Evolutionary conservation across 2,329 filamentous ascomycete genomes (phyloP), one percentile per base, ranked within the genome.

Genomic region (Atkinsonella texensis): DNA sequence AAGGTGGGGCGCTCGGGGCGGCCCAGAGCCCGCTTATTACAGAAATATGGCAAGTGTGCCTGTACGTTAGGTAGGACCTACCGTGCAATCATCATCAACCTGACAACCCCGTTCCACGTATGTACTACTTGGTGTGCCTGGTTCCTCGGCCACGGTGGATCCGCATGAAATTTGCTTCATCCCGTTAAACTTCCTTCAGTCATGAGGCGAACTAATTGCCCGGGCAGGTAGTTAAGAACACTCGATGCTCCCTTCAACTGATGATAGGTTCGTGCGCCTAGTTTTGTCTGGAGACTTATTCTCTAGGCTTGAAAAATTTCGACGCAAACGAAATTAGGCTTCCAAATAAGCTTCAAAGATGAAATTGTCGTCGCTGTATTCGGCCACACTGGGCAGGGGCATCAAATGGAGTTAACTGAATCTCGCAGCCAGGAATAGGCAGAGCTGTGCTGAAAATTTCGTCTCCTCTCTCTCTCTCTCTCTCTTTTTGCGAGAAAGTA

Each of bases 1-100:
- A 46, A 28, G 43, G 53, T 50, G 56, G 52, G 50, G 46, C 50
- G 28, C 48, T 33, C 48, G 52, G 53, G 51, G 52, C 49, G 54
- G 54, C 50, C 51, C 54, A 50, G 51, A 47, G 51, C 56, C 52
- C 46, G 20, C 33, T 7, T 38, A 12, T 10, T 38, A 12, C 35
- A 38, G 35, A 23, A 23, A 38, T 12, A 7, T 38, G 35, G 35
- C 35, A 38, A 9, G 35, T 15, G 35, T 15, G 35, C 35, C 35
- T 12, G 35, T 15, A 7, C 15, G 35, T 15, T 15, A 38, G 20
- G 33, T 13, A 13, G 33, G 15, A 12, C 42, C 49, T n/a, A 4
- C 17, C 17, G 17, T 39, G 15, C 17, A n/a, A n/a, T n/a, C n/a
- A n/a, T n/a, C n/a, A n/a, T n/a, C n/a, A n/a, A n/a, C n/a, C n/a